phyloP scores from a whole-genome alignment of 768 basidiomycete genomes.

The Lentinula aciculospora region DNA sequence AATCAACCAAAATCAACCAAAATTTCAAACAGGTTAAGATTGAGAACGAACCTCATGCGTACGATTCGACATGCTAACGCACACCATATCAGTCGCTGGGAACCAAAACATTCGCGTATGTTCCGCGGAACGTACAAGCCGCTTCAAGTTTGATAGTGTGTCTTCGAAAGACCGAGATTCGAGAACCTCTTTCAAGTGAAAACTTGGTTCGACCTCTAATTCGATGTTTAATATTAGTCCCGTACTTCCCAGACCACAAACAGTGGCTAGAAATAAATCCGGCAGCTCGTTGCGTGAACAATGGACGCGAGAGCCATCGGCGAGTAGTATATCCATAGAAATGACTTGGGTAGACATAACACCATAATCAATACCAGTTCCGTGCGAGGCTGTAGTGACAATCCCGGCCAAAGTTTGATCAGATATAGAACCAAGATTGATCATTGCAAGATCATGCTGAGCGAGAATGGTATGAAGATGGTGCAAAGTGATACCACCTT shows the following conservation, averaged over 20 bases:
- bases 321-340: slow-evolving; percentile 69
- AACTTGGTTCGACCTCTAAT: slow-evolving; percentile 76
- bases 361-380: slow-evolving; percentile 73
- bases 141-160: slow-evolving; percentile 52
- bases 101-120: slow-evolving; percentile 97
- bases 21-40: slow-evolving; percentile 6
- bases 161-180: slow-evolving; percentile 57
- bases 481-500: slow-evolving; percentile 77
- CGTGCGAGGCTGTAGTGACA: slow-evolving; percentile 93
- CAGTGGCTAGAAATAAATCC: slow-evolving; percentile 84
- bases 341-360: slow-evolving; percentile 80
- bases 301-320: slow-evolving; percentile 63
- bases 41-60: slow-evolving; percentile 51
- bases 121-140: slow-evolving; percentile 58
- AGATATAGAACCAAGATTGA: slow-evolving; percentile 92
- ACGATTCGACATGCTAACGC: slow-evolving; percentile 70
- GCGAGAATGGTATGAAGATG: slow-evolving; percentile 67
- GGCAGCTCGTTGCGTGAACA: slow-evolving; percentile 58
- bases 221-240: slow-evolving; percentile 80
- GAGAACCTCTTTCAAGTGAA: slow-evolving; percentile 72
- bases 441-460: slow-evolving; percentile 72
- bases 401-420: slow-evolving; percentile 93
- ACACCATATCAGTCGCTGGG: slow-evolving; percentile 68
- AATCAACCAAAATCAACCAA: neutral
- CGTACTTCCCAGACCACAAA: slow-evolving; percentile 88